Percentiles rank a stretch among this genome's conserved stretches.
Evolutionary conservation across 106 monocot species (phyloP).

Genomic region (Dioscorea alata): DNA sequence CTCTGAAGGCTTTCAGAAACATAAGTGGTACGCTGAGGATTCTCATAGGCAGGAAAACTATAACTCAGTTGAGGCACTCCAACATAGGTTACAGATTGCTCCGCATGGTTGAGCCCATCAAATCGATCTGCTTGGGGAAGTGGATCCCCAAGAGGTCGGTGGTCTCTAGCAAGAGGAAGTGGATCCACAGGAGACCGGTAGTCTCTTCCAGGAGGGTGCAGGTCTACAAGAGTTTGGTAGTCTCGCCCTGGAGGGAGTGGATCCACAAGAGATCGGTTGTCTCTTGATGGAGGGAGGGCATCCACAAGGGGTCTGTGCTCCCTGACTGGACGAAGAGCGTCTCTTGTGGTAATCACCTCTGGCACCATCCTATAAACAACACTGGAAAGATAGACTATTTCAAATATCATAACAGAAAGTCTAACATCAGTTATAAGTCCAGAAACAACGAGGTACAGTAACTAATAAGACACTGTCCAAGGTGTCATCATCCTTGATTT

Average conservation of each 20-base stretch:
- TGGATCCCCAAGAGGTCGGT: background rate
- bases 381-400: background rate
- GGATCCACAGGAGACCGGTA: conserved; percentile 1
- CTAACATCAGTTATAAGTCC: background rate
- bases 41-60: background rate
- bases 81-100: background rate
- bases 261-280: conserved; percentile 3
- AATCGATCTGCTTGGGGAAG: background rate
- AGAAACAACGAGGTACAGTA: background rate
- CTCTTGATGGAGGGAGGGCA: background rate
- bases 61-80: background rate
- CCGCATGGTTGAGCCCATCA: background rate
- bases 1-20: background rate
- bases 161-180: background rate
- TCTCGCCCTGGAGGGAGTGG: conserved; percentile 4
- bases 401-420: background rate
- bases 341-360: conserved; percentile 1
- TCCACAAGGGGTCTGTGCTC: conserved; percentile 5
- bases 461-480: no score
- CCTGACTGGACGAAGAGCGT: background rate
- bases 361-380: conserved; percentile 6
- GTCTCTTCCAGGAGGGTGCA: background rate
- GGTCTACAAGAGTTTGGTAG: background rate
- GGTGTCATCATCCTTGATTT: no score
- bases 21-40: background rate